A percentile compares a stretch with the other conserved stretches of the same genome.
These are phyloP conservation scores for Rhypophila decipiens DNA, from an alignment of 495 filamentous ascomycete species.

Conservation along the genomic window DNA sequence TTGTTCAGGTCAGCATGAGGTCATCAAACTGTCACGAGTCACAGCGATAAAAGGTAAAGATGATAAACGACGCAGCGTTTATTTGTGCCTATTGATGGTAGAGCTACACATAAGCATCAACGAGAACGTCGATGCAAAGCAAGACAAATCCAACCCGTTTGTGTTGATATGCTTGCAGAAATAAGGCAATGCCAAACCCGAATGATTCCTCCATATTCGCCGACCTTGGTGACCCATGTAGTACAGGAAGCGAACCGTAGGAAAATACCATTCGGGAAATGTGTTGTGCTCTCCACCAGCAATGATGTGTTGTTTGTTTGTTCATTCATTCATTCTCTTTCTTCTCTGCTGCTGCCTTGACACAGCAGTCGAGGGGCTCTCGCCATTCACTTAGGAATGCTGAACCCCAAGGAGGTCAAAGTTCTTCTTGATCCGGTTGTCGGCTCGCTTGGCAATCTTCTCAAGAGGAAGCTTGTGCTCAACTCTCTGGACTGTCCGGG, in stretches of 20 bases:
- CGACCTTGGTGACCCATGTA: too few species aligned
- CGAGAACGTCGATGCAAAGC: background rate
- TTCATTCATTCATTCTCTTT: background rate
- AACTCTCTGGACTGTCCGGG: conserved; percentile 32
- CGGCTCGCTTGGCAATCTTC: conserved; percentile 35
- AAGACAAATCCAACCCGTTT: background rate
- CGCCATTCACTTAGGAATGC: conserved; percentile 5
- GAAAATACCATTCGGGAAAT: background rate
- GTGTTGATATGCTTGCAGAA: background rate
- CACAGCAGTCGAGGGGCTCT: too few species aligned
- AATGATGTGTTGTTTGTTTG: background rate
- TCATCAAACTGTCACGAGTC: too few species aligned
- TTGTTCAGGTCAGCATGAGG: background rate
- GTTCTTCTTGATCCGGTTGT: conserved; percentile 34
- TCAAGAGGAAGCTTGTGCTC: conserved; percentile 38
- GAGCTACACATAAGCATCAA: background rate
- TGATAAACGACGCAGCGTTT: background rate
- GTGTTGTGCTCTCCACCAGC: background rate
- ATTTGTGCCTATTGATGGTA: background rate
- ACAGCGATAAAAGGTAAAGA: too few species aligned
- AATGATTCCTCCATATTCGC: background rate
- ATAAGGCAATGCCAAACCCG: background rate
- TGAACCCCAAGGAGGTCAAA: conserved; percentile 25
- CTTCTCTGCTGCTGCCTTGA: background rate
- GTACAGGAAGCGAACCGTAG: background rate